Evolutionary conservation across 768 basidiomycete species (phyloP), one percentile per base, ranked within the genome.

Genomic region (Boletus rex-veris): DNA sequence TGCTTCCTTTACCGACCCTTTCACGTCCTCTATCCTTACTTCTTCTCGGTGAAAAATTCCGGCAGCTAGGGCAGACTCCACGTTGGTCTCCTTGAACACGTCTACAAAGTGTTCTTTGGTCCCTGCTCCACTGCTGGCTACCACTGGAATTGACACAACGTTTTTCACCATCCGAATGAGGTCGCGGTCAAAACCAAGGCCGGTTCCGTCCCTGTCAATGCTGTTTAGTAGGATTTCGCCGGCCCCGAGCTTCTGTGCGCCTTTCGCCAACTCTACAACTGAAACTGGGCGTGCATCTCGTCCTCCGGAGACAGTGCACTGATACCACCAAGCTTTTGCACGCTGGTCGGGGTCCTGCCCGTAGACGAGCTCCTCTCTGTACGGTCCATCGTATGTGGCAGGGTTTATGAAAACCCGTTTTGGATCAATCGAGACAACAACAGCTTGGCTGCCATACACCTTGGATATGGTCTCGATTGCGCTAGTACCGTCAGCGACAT

Each of bases 391-490:
- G 67, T 94, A 92, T 9, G 68, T 67, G 19, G 74, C 62, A 1
- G 77, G 70, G 59, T 89, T 80, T 63, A 96, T 85, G 71, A 90
- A 95, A 16, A 85, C 88, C 50, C 93, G 76, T 59, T 85, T 85
- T 7, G 97, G 97, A 73, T 99, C 97, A 60, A 98, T 82, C 38
- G 96, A 98, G 37, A 99, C 94, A 39, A 99, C 97, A 49, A 99
- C 95, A 4, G 97, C 97, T 67, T 98, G 95, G n/a, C 83, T 80
- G 6, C 97, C 97, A 69, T 99, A 99, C 45, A 80, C 83, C 47
- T 77, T 77, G 4, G 94, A 90, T 65, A 99, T 98, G 9, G 85
- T 86, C 75, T 97, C 95, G 64, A 99, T 97, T 15, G 88, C 90
- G 60, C 92, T 93, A 45, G 79, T 82, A 12, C 90, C 90, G 53